These are phyloP conservation scores for Sphagnurus paluster DNA, from an alignment of 1,284 basidiomycete species.

Conservation along the genomic window DNA sequence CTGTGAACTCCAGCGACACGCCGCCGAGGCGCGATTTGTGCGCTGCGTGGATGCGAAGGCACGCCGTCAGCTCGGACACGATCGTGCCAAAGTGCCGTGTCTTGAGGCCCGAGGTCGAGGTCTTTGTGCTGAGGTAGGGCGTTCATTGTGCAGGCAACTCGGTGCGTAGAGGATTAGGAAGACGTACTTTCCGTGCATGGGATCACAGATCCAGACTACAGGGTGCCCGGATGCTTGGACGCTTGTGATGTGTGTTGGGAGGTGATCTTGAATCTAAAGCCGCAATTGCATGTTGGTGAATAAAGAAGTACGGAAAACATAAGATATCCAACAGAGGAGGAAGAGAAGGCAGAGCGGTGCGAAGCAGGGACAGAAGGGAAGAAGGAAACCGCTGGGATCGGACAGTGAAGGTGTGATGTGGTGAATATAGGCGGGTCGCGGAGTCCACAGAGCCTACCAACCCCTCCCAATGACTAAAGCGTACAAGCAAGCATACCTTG, in stretches of 20 bases:
- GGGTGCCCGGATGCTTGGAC: conserved; percentile 83
- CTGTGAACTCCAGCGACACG: conserved; percentile 96
- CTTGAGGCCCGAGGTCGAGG: conserved; percentile 77
- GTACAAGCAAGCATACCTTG: conserved; percentile 51
- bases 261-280: conserved; percentile 68
- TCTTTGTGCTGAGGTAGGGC: conserved; percentile 74
- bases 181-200: conserved; percentile 93
- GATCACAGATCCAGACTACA: conserved; percentile 94
- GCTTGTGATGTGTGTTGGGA: conserved; percentile 82
- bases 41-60: conserved; percentile 77
- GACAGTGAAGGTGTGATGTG: background rate
- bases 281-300: background rate
- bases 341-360: background rate
- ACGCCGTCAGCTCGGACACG: conserved; percentile 83
- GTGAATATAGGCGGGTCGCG: background rate
- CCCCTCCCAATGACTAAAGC: too few species aligned
- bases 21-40: conserved; percentile 82
- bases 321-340: background rate
- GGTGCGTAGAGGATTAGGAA: background rate
- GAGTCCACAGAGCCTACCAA: too few species aligned
- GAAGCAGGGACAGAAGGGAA: background rate
- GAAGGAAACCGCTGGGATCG: background rate
- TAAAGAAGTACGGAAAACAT: background rate
- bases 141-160: background rate
- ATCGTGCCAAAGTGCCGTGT: conserved; percentile 92